phyloP scores from a whole-genome alignment of 768 basidiomycete species.

The Agaricus blazei region DNA sequence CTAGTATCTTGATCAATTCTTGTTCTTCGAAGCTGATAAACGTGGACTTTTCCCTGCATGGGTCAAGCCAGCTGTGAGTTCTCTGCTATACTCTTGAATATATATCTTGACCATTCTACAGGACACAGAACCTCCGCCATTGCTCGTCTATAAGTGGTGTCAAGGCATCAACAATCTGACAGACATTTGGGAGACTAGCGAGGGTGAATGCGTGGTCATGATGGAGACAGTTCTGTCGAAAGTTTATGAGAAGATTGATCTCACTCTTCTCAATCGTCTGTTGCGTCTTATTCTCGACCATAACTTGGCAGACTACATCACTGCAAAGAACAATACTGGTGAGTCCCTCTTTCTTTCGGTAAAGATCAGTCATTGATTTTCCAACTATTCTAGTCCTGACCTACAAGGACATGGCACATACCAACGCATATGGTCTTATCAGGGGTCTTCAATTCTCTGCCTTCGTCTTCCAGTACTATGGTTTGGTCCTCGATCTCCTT shows the following conservation, averaged over 20 bases:
- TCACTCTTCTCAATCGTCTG: slow-evolving; percentile 92
- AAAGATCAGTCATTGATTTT: background rate
- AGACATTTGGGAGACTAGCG: slow-evolving; percentile 97
- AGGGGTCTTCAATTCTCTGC: slow-evolving; percentile 97
- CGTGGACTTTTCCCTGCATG: slow-evolving; percentile 96
- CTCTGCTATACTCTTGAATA: background rate
- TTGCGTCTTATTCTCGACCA: slow-evolving; percentile 96
- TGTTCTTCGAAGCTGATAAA: slow-evolving; percentile 99
- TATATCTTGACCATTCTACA: slow-evolving; percentile 15
- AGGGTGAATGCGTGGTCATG: slow-evolving; percentile 96
- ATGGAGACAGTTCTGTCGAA: slow-evolving; percentile 99
- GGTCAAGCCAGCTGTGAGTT: slow-evolving; percentile 87
- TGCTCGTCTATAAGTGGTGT: slow-evolving; percentile 99
- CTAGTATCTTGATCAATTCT: slow-evolving; percentile 93
- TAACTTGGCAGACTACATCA: slow-evolving; percentile 98
- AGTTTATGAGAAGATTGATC: slow-evolving; percentile 98
- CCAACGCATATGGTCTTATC: slow-evolving; percentile 95
- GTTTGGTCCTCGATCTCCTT: slow-evolving; percentile 89
- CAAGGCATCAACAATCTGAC: slow-evolving; percentile 99
- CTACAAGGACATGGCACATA: slow-evolving; percentile 83
- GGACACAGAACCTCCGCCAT: slow-evolving; percentile 94
- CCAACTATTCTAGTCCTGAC: slow-evolving; percentile 13
- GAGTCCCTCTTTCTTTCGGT: slow-evolving; percentile 10
- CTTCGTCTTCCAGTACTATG: slow-evolving; percentile 99
- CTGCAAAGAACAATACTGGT: slow-evolving; percentile 96